phyloP scores from a whole-genome alignment of 1,284 basidiomycete genomes.

The Vanrija pseudolonga region DNA sequence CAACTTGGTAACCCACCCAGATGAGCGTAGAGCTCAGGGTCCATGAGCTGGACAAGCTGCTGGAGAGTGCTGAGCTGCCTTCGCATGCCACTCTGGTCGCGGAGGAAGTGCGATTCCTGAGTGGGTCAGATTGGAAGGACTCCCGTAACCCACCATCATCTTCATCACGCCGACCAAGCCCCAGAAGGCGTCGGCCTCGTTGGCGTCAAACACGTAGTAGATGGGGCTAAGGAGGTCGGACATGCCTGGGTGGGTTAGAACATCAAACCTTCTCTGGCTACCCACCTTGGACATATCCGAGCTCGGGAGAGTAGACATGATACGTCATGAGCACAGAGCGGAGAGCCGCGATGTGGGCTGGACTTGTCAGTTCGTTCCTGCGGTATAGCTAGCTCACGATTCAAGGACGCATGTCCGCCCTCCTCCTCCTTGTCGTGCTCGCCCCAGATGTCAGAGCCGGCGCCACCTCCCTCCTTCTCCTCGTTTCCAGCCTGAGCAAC shows the following conservation, averaged over 20 bases:
- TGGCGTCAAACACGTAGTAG: conserved; percentile 83
- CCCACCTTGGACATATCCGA: conserved; percentile 56
- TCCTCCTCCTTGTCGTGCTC: conserved; percentile 57
- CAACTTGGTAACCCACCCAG: conserved; percentile 52
- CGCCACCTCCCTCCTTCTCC: conserved; percentile 41
- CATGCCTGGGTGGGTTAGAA: conserved; percentile 71
- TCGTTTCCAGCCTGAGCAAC: conserved; percentile 25
- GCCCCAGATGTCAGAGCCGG: conserved; percentile 26
- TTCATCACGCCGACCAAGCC: conserved; percentile 93
- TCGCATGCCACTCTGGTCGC: conserved; percentile 98
- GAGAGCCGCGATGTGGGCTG: conserved; percentile 47
- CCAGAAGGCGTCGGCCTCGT: conserved; percentile 91
- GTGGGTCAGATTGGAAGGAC: not conserved
- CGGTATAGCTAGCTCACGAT: conserved; percentile 46
- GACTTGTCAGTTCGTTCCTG: not conserved
- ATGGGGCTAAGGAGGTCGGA: conserved; percentile 91
- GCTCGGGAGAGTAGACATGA: conserved; percentile 81
- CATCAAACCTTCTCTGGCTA: too few species aligned
- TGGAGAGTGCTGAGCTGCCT: conserved; percentile 84
- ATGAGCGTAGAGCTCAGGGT: conserved; percentile 85
- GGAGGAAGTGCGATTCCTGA: conserved; percentile 86
- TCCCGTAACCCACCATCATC: conserved; percentile 65
- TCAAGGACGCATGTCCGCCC: conserved; percentile 76
- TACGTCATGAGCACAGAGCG: conserved; percentile 77
- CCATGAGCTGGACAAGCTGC: conserved; percentile 86